Evolutionary conservation across 2,329 filamentous ascomycete genomes (phyloP).

Genomic region (Ascochyta rabiei): DNA sequence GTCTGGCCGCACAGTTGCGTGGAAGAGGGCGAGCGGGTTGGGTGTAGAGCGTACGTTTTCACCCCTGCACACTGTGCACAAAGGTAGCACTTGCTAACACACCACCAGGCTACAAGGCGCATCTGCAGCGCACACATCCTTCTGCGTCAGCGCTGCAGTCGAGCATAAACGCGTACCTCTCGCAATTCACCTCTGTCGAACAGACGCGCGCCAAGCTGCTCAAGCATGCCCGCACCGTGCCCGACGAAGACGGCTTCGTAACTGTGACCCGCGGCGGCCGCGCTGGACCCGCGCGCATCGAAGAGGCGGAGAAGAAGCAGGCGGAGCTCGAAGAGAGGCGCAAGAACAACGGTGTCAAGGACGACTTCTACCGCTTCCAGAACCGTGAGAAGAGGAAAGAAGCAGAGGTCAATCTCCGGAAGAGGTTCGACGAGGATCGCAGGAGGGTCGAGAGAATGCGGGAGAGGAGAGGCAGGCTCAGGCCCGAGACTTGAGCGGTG

Average conservation of each 20-base stretch:
- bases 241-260: constrained; percentile 94
- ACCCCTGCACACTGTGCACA: constrained; percentile 15
- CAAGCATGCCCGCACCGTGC: constrained; percentile 72
- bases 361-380: constrained; percentile 87
- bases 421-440: constrained; percentile 77
- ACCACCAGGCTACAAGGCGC: constrained; percentile 61
- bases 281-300: constrained; percentile 73
- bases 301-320: constrained; percentile 68
- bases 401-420: constrained; percentile 70
- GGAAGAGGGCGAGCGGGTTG: constrained; percentile 61
- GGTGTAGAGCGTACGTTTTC: constrained; percentile 60
- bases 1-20: constrained; percentile 65
- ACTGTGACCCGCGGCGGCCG: constrained; percentile 81
- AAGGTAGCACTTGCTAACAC: constrained; percentile 25
- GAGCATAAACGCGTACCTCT: constrained; percentile 85
- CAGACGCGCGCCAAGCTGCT: constrained; percentile 67
- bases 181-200: constrained; percentile 71
- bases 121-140: constrained; percentile 75
- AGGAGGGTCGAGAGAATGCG: constrained; percentile 74
- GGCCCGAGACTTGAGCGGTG: constrained; percentile 31
- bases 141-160: constrained; percentile 69
- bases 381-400: constrained; percentile 78
- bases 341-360: constrained; percentile 62
- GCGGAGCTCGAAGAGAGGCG: constrained; percentile 57
- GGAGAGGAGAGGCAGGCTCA: constrained; percentile 58